These are phyloP conservation scores for Cutaneotrichosporon cutaneum DNA, from an alignment of 1,284 basidiomycete species.

Conservation along the genomic window DNA sequence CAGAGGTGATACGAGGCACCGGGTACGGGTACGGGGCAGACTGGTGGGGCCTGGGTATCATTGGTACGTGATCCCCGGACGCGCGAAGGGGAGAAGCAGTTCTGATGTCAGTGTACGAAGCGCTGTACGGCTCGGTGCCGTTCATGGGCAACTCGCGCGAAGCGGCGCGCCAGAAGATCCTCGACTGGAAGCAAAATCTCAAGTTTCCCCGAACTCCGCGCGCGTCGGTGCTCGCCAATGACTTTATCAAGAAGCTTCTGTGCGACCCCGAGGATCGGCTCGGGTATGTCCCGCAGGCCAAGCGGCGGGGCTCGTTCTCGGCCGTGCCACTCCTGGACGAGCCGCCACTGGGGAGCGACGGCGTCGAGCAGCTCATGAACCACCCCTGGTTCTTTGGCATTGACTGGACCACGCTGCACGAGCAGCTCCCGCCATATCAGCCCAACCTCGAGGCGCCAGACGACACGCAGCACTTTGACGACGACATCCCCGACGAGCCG, in stretches of 20 bases:
- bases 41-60: slow-evolving; percentile 96
- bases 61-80: slow-evolving; percentile 57
- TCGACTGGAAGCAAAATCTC: slow-evolving; percentile 86
- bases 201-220: slow-evolving; percentile 80
- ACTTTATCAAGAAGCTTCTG: slow-evolving; percentile 80
- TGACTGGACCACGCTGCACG: slow-evolving; percentile 80
- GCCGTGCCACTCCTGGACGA: not conserved
- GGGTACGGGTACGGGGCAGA: slow-evolving; percentile 94
- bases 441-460: slow-evolving; percentile 75
- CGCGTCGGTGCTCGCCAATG: slow-evolving; percentile 79
- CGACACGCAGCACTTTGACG: slow-evolving; percentile 87
- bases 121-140: slow-evolving; percentile 86
- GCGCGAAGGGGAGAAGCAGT: not conserved
- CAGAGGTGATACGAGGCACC: slow-evolving; percentile 80
- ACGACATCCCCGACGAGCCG: slow-evolving; percentile 88
- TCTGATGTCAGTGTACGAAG: slow-evolving; percentile 58
- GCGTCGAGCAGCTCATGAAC: slow-evolving; percentile 72
- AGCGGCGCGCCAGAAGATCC: slow-evolving; percentile 83
- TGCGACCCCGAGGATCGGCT: slow-evolving; percentile 93
- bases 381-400: slow-evolving; percentile 85
- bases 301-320: slow-evolving; percentile 17
- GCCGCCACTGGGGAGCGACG: slow-evolving; percentile 57
- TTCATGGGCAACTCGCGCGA: slow-evolving; percentile 82
- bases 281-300: slow-evolving; percentile 62
- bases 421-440: slow-evolving; percentile 77